phyloP scores from a whole-genome alignment of 2,329 filamentous ascomycete species.

The Sporothrix luriei region DNA sequence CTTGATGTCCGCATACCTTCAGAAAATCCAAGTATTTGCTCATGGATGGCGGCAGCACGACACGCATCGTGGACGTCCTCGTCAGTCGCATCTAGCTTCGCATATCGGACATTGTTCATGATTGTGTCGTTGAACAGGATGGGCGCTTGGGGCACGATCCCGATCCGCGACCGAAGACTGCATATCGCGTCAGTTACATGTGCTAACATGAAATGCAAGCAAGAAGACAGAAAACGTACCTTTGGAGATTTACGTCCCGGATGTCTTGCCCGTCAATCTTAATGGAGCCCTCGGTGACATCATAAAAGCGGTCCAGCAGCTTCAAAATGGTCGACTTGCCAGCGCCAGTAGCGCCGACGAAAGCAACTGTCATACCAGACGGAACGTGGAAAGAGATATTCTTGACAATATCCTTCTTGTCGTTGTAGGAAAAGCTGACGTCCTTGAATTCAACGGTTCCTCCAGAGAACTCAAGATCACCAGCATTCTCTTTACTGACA shows the following conservation, averaged over 20 bases:
- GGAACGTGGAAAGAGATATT: conserved; percentile 55
- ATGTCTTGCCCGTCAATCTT: conserved; percentile 61
- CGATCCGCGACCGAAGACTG: conserved; percentile 55
- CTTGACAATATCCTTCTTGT: conserved; percentile 60
- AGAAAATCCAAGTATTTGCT: conserved; percentile 58
- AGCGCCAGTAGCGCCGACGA: conserved; percentile 63
- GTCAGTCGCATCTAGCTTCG: conserved; percentile 56
- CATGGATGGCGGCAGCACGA: conserved; percentile 59
- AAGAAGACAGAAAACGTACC: conserved; percentile 39
- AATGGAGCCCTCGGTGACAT: conserved; percentile 57
- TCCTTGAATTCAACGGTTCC: conserved; percentile 59
- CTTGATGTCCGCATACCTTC: conserved; percentile 44
- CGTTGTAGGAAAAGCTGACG: conserved; percentile 62
- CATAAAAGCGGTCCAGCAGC: conserved; percentile 62
- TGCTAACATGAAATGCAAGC: neutral
- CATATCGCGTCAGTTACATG: neutral
- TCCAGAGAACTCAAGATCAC: conserved; percentile 53
- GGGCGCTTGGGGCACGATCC: conserved; percentile 59
- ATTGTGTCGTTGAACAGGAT: conserved; percentile 62
- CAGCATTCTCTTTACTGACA: conserved; percentile 55
- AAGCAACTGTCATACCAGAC: conserved; percentile 59
- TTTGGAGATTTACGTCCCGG: conserved; percentile 55
- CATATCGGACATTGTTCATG: conserved; percentile 63
- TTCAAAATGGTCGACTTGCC: conserved; percentile 62
- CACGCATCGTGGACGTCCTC: conserved; percentile 60